Evolutionary conservation across 2,329 filamentous ascomycete genomes (phyloP), one percentile per base, ranked within the genome.

Genomic region (Lachnellula willkommii): DNA sequence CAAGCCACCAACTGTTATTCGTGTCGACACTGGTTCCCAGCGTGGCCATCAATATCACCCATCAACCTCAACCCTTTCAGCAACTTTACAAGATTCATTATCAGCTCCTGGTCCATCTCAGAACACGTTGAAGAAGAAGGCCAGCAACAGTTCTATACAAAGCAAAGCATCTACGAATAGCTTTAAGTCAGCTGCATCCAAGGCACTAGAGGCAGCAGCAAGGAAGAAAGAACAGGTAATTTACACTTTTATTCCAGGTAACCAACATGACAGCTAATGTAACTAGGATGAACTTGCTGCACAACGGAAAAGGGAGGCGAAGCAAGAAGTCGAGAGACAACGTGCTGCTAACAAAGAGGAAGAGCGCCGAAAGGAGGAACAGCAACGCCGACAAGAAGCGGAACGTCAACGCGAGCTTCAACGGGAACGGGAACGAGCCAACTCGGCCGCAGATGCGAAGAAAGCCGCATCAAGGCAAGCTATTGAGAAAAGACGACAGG

Each of bases 281-380:
- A 43, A 36, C 17, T 57, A 83, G 69, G 91, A 95, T 65, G 90
- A 95, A 68, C 83, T 85, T 48, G 89, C 91, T 61, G 83, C 84
- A 14, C 85, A 91, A 65, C 83, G 86, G 50, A 93, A 90, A 67
- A 85, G 86, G 8, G 89, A 95, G 20, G 85, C 87, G 39, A 96
- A 95, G 72, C 81, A 85, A 15, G 89, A 95, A 65, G 75, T 88
- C 36, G 90, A 95, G 68, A 84, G 88, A 48, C 90, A 91, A 73
- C 81, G 88, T 57, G 82, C 82, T 48, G 83, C 81, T 5, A 71
- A 75, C 17, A 84, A 87, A 63, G 84, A 87, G 58, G 85, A 89
- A 63, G 82, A 88, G 64, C 77, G 76, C 54, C 80, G 74, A 50
- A 79, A 82, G 59, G 82, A 87, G 58, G 83, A 87, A 54, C 75